Conservation (phyloP, 371 early-diverging fungal genomes). For the Lichtheimia ramosa region DNA sequence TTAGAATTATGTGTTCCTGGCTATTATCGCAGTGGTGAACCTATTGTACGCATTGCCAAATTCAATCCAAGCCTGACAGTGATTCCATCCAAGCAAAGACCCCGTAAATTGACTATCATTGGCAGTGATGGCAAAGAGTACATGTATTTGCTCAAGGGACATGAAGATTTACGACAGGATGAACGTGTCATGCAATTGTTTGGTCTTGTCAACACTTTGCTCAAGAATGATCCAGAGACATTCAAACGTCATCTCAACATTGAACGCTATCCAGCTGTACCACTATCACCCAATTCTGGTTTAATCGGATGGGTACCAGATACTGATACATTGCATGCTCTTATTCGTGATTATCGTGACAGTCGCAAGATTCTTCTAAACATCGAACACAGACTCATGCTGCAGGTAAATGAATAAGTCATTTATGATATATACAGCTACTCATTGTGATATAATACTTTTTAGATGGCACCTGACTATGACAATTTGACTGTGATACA, state of each 20-base stretch:
- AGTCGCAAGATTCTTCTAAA: constrained; percentile 85
- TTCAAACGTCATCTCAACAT: constrained; percentile 92
- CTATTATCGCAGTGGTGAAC: constrained; percentile 86
- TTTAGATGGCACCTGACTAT: constrained; percentile 94
- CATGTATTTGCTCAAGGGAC: constrained; percentile 94
- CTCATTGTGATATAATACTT: neutral
- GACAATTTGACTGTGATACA: constrained; percentile 90
- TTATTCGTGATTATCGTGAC: constrained; percentile 91
- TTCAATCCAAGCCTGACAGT: constrained; percentile 86
- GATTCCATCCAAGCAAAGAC: constrained; percentile 93
- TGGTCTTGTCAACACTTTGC: constrained; percentile 93
- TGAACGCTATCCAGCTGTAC: constrained; percentile 91
- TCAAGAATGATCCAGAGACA: constrained; percentile 87
- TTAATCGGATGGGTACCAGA: constrained; percentile 97
- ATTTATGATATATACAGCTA: neutral
- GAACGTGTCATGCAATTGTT: constrained; percentile 99
- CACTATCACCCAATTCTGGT: constrained; percentile 96
- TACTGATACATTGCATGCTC: constrained; percentile 90
- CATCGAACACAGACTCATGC: constrained; percentile 93
- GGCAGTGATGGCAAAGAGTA: constrained; percentile 93
- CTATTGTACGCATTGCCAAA: constrained; percentile 83
- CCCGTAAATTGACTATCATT: constrained; percentile 80
- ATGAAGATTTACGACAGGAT: constrained; percentile 98
- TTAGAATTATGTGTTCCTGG: constrained; percentile 93
- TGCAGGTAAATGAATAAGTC: constrained; percentile 45